Percentiles rank a stretch among this genome's conserved stretches.
Conservation (phyloP, 75 land plant genomes). For the Pinus taeda region DNA sequence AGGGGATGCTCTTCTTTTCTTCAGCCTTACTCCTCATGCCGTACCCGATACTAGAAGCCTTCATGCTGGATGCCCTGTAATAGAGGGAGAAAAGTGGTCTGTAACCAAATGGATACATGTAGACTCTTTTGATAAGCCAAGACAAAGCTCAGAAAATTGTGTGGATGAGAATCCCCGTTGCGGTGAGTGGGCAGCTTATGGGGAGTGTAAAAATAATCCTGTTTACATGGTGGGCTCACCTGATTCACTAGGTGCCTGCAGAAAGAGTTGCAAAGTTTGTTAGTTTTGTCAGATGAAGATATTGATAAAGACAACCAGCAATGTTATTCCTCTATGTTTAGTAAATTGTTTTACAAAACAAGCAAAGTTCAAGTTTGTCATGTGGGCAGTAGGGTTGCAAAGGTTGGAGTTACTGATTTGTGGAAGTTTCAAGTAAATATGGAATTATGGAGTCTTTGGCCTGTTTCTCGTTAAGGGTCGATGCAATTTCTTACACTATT, state of each 20-base stretch:
- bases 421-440: not conserved
- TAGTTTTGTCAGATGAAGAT: constrained; percentile 16
- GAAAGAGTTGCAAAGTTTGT: constrained; percentile 84
- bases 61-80: constrained; percentile 82
- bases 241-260: constrained; percentile 72
- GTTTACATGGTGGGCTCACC: constrained; percentile 82
- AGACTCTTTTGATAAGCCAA: constrained; percentile 54
- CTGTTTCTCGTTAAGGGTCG: no score
- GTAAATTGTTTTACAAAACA: not conserved
- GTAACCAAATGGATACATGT: constrained; percentile 94
- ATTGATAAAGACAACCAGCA: not conserved
- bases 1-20: constrained; percentile 92
- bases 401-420: not conserved
- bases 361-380: not conserved
- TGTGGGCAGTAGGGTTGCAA: not conserved
- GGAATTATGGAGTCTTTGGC: no score
- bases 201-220: constrained; percentile 85
- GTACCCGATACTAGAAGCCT: constrained; percentile 63
- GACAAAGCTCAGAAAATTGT: constrained; percentile 28
- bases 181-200: constrained; percentile 79
- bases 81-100: constrained; percentile 91
- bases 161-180: constrained; percentile 66
- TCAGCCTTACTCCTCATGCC: constrained; percentile 67
- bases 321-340: not conserved
- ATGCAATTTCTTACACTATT: no score